Evolutionary conservation across 352 stramenopile species (phyloP), one percentile per base, ranked within the genome.

Genomic region (Pythium plurisporium): DNA sequence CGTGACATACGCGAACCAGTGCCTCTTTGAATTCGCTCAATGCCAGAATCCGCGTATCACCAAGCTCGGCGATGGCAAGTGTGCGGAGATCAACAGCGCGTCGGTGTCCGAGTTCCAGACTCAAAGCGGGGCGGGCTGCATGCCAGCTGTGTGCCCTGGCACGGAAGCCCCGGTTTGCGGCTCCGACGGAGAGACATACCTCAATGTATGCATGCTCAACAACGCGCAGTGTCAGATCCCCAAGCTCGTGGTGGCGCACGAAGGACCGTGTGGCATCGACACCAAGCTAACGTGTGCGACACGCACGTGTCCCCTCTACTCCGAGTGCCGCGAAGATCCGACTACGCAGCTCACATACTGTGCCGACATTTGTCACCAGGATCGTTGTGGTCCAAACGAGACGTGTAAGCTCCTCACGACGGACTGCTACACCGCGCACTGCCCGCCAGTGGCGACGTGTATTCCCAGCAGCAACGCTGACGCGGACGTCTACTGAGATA

Each of bases 1-100:
- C 6, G 44, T 80, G 22, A 91, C 81, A 8, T 91, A 88, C 69
- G 66, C 68, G 3, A 91, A 84, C 41, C 22, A 60, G 41, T 91
- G 81, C 44, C 58, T 87, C 11, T 53, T 91, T 0, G 66, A 79
- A 23, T 81, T 74, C 49, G 74, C 68, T 4, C 48, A 33, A 22
- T 89, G 81, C 51, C 46, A 66, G 10, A 75, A 74, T 23, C 55
- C 73, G 0, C 55, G 40, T 8, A 49, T 88, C 1, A 62, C 69
- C 26, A 55, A 64, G 23, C 57, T 86, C 10, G 44, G 59, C 55
- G 45, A 70, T 22, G 75, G 78, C 17, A 81, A 82, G 33, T 86
- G 75, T 36, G 31, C 65, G 1, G 38, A 59, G 0, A 42, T 74
- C 20, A 61, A 73, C 43, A 51, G 44, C 12, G 15, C 44, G n/a